Evolutionary conservation across 2,329 filamentous ascomycete genomes (phyloP).

Genomic region (Colletotrichum orbiculare): DNA sequence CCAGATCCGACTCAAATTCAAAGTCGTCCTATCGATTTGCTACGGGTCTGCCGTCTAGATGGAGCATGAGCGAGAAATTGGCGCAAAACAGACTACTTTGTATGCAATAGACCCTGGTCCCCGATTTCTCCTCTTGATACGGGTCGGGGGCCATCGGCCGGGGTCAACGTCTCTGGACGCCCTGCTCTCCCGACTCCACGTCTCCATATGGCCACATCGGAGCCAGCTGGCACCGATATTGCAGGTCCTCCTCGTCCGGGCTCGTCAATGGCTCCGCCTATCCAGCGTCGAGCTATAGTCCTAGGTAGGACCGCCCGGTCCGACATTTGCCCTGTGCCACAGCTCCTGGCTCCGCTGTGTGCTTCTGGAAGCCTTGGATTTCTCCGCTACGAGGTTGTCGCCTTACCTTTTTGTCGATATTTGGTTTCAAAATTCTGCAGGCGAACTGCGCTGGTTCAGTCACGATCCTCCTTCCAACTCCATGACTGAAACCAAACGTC

Average conservation of each 20-base stretch:
- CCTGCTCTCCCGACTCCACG: conserved; percentile 29
- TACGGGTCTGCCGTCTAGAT: background rate
- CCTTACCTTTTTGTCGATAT: conserved; percentile 9
- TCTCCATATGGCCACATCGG: conserved; percentile 32
- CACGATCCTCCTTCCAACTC: conserved; percentile 14
- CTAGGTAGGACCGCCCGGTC: conserved; percentile 2
- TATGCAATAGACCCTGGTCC: conserved; percentile 6
- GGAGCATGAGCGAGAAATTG: conserved; percentile 7
- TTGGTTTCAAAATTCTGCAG: conserved; percentile 27
- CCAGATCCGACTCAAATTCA: background rate
- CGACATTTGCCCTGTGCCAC: conserved; percentile 23
- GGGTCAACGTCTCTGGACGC: conserved; percentile 21
- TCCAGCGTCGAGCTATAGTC: too few species aligned
- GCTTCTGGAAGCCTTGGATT: conserved; percentile 17
- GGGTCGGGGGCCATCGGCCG: conserved; percentile 13
- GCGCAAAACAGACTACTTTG: conserved; percentile 7
- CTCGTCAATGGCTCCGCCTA: conserved; percentile 22
- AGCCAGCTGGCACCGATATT: conserved; percentile 32
- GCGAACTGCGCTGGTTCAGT: conserved; percentile 25
- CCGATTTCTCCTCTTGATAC: conserved; percentile 32
- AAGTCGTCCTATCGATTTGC: conserved; percentile 7
- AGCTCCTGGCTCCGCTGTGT: conserved; percentile 11
- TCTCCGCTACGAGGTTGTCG: background rate
- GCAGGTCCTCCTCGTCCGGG: conserved; percentile 22
- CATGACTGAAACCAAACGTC: conserved; percentile 34